Evolutionary conservation across 345 rosid species (phyloP).

Genomic region (Kandelia obovata): DNA sequence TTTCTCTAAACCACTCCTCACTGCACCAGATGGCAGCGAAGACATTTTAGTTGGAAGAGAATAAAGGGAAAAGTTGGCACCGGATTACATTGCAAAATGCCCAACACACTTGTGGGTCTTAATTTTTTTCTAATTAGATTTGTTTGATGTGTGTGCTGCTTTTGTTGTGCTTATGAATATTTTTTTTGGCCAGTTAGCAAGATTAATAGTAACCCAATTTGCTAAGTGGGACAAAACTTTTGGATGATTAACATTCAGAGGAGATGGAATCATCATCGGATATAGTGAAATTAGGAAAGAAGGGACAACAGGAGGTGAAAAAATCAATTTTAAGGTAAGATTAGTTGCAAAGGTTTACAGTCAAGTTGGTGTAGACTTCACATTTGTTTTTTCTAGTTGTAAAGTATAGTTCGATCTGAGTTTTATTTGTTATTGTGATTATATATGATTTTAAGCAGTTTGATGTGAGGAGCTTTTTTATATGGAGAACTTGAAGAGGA

Average conservation of each 20-base stretch:
- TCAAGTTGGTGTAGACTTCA: too few species aligned
- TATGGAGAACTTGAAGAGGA: too few species aligned
- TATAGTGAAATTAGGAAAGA: too few species aligned
- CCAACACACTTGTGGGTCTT: conserved; percentile 66
- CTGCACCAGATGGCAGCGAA: conserved; percentile 70
- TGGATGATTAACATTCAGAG: conserved; percentile 23
- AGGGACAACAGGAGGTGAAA: too few species aligned
- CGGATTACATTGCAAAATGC: conserved; percentile 78
- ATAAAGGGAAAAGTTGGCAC: conserved; percentile 75
- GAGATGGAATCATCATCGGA: too few species aligned
- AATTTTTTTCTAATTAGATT: conserved; percentile 4
- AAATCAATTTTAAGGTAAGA: too few species aligned
- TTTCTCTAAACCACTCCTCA: conserved; percentile 94
- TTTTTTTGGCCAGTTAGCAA: conserved; percentile 51
- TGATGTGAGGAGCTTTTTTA: too few species aligned
- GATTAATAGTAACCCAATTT: conserved; percentile 60
- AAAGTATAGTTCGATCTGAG: too few species aligned
- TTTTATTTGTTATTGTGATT: too few species aligned
- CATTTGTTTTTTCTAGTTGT: too few species aligned
- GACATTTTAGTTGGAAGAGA: conserved; percentile 75
- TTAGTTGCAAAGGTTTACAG: too few species aligned
- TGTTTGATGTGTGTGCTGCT: conserved; percentile 1
- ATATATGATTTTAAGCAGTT: too few species aligned
- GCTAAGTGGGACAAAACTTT: conserved; percentile 91
- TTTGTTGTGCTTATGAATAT: conserved; percentile 19